Evolutionary conservation across 495 filamentous ascomycete genomes (phyloP).

Genomic region (Penicillium verhagenii): DNA sequence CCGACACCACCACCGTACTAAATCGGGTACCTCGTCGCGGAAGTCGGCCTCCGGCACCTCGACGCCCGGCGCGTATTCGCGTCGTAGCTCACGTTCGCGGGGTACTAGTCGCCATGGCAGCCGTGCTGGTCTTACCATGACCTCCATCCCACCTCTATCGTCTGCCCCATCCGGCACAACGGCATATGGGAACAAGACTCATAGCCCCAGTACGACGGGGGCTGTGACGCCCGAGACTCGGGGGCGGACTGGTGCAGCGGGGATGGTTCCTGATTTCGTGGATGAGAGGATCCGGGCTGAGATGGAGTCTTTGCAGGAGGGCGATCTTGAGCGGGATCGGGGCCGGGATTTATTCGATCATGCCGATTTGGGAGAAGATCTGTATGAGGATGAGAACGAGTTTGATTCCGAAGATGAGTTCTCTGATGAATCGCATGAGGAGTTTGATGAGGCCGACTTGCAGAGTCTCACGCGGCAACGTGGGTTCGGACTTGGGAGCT

Average conservation of each 20-base stretch:
- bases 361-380: conserved; percentile 5
- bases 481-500: conserved; percentile 69
- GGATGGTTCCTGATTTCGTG: conserved; percentile 41
- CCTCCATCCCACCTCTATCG: conserved; percentile 15
- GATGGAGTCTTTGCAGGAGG: conserved; percentile 35
- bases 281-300: conserved; percentile 46
- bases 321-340: neutral
- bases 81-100: conserved; percentile 34
- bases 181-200: conserved; percentile 1
- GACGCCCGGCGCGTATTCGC: conserved; percentile 34
- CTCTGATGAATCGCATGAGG: conserved; percentile 25
- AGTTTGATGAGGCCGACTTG: conserved; percentile 45
- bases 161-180: neutral
- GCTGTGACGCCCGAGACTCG: conserved; percentile 16
- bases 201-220: conserved; percentile 7
- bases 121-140: conserved; percentile 40
- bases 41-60: conserved; percentile 39
- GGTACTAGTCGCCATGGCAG: conserved; percentile 34
- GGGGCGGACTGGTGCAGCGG: conserved; percentile 3
- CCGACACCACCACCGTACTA: conserved; percentile 26
- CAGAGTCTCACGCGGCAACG: conserved; percentile 50
- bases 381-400: conserved; percentile 11
- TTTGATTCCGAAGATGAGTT: conserved; percentile 28
- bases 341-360: conserved; percentile 12
- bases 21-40: conserved; percentile 21